phyloP scores from a whole-genome alignment of 2,329 filamentous ascomycete species.

The Ophiostoma himal-ulmi region DNA sequence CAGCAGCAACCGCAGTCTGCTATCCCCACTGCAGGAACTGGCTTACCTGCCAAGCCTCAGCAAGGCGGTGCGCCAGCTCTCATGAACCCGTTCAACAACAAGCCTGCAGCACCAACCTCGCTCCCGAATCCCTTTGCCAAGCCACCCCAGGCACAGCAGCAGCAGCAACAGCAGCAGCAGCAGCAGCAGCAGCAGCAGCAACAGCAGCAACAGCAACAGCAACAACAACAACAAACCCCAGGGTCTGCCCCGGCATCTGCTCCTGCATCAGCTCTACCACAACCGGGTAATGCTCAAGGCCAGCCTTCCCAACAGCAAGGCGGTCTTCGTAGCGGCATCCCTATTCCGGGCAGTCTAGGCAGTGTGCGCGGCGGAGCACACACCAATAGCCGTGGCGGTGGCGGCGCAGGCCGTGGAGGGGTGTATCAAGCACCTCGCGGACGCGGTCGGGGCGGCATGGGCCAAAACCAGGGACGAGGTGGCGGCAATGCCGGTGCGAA shows the following conservation, averaged over 20 bases:
- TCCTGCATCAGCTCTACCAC: constrained; percentile 21
- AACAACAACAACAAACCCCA: constrained; percentile 6
- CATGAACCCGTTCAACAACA: constrained; percentile 23
- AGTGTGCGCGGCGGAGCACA: constrained; percentile 26
- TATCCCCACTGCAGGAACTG: neutral
- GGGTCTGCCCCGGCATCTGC: constrained; percentile 19
- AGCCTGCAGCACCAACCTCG: constrained; percentile 9
- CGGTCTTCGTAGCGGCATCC: constrained; percentile 25
- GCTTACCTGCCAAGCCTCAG: neutral
- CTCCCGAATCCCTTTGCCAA: constrained; percentile 27
- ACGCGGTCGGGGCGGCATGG: constrained; percentile 27
- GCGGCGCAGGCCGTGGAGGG: constrained; percentile 28
- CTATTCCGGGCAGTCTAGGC: constrained; percentile 27
- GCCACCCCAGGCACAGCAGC: constrained; percentile 15
- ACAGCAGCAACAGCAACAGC: constrained; percentile 17
- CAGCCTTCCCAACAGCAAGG: constrained; percentile 21
- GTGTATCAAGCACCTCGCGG: constrained; percentile 30
- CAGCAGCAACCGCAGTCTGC: neutral
- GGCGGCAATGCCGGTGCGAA: constrained; percentile 32
- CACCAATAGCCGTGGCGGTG: constrained; percentile 21
- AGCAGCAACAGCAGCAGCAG: constrained; percentile 17
- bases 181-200: constrained; percentile 15
- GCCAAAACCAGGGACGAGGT: constrained; percentile 26
- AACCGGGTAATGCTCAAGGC: constrained; percentile 17
- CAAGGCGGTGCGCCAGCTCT: neutral